Conservation (phyloP, 768 basidiomycete species). For the Leccinum fibrillosum region DNA sequence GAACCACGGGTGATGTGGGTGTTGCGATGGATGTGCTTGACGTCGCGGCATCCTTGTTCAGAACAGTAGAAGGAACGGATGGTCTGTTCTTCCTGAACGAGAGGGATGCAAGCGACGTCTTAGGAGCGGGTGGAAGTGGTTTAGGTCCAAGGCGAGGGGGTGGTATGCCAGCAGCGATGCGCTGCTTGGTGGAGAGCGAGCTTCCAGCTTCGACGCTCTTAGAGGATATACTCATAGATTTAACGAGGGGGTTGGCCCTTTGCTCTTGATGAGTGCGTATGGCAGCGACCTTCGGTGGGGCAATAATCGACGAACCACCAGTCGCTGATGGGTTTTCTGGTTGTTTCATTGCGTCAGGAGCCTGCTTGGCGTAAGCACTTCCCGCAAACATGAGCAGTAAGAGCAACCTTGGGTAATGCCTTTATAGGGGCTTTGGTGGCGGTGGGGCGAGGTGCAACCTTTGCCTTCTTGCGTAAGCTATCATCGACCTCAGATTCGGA, state of each 20-base stretch:
- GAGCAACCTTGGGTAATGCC: conserved; percentile 12
- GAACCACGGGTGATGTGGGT: conserved; percentile 13
- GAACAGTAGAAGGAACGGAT: conserved; percentile 1
- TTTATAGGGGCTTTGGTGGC: background rate
- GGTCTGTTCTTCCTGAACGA: conserved; percentile 44
- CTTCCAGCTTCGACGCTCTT: conserved; percentile 28
- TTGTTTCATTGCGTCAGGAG: conserved; percentile 1
- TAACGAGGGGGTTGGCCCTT: conserved; percentile 30
- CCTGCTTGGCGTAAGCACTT: conserved; percentile 6
- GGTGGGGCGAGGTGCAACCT: conserved; percentile 2
- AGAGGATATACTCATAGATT: conserved; percentile 25
- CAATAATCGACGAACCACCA: conserved; percentile 2
- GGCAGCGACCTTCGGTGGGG: conserved; percentile 13
- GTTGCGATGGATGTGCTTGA: background rate
- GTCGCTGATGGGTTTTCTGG: conserved; percentile 3
- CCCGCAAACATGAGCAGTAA: background rate
- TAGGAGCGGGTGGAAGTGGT: conserved; percentile 21
- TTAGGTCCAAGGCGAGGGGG: conserved; percentile 35
- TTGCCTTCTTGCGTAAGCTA: background rate
- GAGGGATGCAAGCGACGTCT: conserved; percentile 30
- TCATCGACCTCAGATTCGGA: conserved; percentile 16
- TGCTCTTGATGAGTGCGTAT: conserved; percentile 32
- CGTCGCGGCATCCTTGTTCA: conserved; percentile 12
- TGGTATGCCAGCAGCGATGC: conserved; percentile 41
- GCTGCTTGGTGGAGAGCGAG: conserved; percentile 50